Conservation (phyloP, 495 filamentous ascomycete genomes). For the Achaetomiella virescens region DNA sequence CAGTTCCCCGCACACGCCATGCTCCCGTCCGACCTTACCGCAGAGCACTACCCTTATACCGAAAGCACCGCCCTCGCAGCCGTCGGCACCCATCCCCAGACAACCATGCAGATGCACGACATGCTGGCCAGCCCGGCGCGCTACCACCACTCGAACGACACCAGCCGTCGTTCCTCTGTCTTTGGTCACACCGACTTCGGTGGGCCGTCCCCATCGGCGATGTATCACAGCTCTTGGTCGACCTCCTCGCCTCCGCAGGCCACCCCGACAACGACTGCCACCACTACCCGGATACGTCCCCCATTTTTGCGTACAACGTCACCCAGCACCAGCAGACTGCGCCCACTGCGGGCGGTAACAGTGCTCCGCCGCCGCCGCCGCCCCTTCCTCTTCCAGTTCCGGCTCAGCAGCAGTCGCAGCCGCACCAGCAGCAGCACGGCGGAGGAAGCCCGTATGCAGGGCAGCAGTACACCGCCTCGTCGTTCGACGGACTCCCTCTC, state of each 20-base stretch:
- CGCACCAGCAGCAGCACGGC: not conserved
- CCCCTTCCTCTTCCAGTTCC: not conserved
- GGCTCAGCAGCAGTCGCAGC: not conserved
- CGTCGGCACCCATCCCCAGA: not conserved
- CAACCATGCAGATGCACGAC: conserved; percentile 8
- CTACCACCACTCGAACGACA: not conserved
- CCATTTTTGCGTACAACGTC: not conserved
- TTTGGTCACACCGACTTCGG: not conserved
- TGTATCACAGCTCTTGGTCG: conserved; percentile 3
- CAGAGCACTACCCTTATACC: conserved; percentile 31
- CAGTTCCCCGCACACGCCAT: conserved; percentile 22
- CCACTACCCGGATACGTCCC: not conserved
- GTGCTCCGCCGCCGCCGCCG: not conserved
- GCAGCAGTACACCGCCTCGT: too few species aligned
- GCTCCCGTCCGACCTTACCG: conserved; percentile 24
- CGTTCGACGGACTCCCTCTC: not conserved
- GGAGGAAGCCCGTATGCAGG: not conserved
- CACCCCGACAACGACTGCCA: not conserved
- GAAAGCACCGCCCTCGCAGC: conserved; percentile 22
- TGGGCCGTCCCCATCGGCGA: not conserved
- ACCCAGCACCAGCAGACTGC: not conserved
- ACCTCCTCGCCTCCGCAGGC: conserved; percentile 8
- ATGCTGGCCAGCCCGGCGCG: conserved; percentile 5
- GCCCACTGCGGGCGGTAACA: not conserved
- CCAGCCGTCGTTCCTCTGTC: conserved; percentile 7